A percentile compares a stretch with the other conserved stretches of the same genome.
These are phyloP conservation scores for Geotrichum phurueaensis DNA, from an alignment of 1,139 yeast genomes.

Conservation along the genomic window DNA sequence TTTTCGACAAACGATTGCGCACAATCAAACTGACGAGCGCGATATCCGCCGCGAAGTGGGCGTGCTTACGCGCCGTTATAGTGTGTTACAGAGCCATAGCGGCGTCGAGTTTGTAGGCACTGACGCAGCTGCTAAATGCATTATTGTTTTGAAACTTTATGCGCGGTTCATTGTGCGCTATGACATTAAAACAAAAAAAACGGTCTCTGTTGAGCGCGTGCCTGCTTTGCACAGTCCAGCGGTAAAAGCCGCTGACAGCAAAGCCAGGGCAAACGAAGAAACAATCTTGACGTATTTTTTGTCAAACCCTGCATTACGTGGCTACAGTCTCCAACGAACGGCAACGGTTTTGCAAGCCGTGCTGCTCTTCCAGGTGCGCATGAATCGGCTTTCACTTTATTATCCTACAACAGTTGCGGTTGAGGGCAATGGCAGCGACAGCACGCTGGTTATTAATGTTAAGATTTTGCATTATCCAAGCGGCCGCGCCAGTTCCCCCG, in stretches of 20 bases:
- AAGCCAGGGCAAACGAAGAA: neutral
- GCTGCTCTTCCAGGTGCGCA: neutral
- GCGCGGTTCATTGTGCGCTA: neutral
- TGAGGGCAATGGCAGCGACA: neutral
- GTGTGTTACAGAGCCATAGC: neutral
- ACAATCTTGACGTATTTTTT: neutral
- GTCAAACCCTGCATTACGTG: neutral
- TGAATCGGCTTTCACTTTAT: neutral
- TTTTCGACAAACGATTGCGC: neutral
- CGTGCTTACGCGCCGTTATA: neutral
- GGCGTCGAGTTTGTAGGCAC: neutral
- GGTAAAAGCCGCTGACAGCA: neutral
- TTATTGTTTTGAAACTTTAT: neutral
- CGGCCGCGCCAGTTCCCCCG: neutral
- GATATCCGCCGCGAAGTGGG: neutral
- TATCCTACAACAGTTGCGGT: neutral
- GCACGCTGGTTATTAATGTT: neutral
- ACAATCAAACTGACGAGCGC: neutral
- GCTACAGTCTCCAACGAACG: neutral
- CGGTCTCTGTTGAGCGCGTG: neutral
- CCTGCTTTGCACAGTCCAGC: neutral
- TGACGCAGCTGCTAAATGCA: neutral
- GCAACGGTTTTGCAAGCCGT: neutral
- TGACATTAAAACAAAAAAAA: neutral
- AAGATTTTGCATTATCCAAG: neutral